Evolutionary conservation across 176 grass and related monocot species (phyloP).

Genomic region (Areca catechu): DNA sequence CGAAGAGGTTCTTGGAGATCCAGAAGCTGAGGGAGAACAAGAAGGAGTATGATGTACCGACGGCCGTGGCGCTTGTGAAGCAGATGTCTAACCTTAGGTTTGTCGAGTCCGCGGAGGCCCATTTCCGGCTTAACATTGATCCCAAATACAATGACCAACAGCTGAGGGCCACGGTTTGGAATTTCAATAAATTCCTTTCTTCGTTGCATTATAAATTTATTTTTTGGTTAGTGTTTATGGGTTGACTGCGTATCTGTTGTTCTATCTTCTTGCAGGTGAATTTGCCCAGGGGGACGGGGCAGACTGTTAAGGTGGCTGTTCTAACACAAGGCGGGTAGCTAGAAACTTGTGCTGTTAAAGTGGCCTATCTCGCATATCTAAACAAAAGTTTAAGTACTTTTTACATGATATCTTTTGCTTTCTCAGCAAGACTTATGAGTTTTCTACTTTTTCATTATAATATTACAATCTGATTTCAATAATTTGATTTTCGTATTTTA

Average conservation of each 20-base stretch:
- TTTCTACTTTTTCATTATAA: too few species aligned
- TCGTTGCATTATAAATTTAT: neutral
- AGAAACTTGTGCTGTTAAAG: too few species aligned
- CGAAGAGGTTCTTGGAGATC: constrained; percentile 94
- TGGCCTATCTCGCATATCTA: too few species aligned
- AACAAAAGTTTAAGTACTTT: too few species aligned
- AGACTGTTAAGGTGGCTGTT: constrained; percentile 77
- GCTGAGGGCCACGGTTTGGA: constrained; percentile 75
- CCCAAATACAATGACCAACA: constrained; percentile 99
- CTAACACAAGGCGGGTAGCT: constrained; percentile 65
- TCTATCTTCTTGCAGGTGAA: constrained; percentile 50
- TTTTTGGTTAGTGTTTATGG: neutral
- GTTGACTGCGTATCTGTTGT: constrained; percentile 2
- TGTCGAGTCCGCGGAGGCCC: constrained; percentile 71
- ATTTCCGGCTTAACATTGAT: constrained; percentile 95
- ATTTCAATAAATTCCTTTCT: neutral
- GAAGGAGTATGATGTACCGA: constrained; percentile 75
- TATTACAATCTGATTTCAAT: too few species aligned
- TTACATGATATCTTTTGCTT: too few species aligned
- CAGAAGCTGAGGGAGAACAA: constrained; percentile 95
- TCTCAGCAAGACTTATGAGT: too few species aligned
- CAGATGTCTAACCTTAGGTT: constrained; percentile 54
- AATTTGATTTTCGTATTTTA: too few species aligned
- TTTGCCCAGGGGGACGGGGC: constrained; percentile 92
- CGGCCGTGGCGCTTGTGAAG: constrained; percentile 62